A percentile compares a stretch with the other conserved stretches of the same genome.
Conservation (phyloP, 305 asterid species). For the Fraxinus sp. region DNA sequence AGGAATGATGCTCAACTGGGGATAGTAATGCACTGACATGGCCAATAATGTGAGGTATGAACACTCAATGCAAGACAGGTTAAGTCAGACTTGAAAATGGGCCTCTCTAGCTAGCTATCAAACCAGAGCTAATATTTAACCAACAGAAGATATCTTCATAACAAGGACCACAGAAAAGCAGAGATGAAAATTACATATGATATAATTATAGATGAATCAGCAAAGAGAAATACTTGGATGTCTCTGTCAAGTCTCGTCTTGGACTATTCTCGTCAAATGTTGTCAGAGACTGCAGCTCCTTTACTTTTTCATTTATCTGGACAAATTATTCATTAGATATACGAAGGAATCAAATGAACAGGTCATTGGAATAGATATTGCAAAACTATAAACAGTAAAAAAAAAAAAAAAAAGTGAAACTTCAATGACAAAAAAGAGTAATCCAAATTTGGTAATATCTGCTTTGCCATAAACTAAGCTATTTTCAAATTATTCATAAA, state of each 20-base stretch:
- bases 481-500: not conserved
- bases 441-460: not conserved
- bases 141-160: not conserved
- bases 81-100: not conserved
- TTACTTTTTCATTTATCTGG: conserved; percentile 68
- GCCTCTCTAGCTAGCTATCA: not conserved
- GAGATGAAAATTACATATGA: conserved; percentile 14
- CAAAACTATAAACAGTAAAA: conserved; percentile 7
- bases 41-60: not conserved
- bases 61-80: conserved; percentile 5
- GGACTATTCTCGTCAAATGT: conserved; percentile 37
- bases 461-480: conserved; percentile 5
- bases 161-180: conserved; percentile 16
- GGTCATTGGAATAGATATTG: conserved; percentile 19
- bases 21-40: conserved; percentile 11
- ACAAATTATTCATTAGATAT: conserved; percentile 13
- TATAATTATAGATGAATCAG: conserved; percentile 26
- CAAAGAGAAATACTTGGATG: conserved; percentile 53
- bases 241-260: conserved; percentile 41
- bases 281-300: conserved; percentile 57
- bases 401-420: conserved; percentile 1
- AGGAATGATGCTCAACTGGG: not conserved
- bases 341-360: conserved; percentile 19
- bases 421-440: not conserved
- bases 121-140: conserved; percentile 8